A percentile compares a stretch with the other conserved stretches of the same genome.
phyloP scores from a whole-genome alignment of 169 alveolate species.

The Blepharisma undulans region DNA sequence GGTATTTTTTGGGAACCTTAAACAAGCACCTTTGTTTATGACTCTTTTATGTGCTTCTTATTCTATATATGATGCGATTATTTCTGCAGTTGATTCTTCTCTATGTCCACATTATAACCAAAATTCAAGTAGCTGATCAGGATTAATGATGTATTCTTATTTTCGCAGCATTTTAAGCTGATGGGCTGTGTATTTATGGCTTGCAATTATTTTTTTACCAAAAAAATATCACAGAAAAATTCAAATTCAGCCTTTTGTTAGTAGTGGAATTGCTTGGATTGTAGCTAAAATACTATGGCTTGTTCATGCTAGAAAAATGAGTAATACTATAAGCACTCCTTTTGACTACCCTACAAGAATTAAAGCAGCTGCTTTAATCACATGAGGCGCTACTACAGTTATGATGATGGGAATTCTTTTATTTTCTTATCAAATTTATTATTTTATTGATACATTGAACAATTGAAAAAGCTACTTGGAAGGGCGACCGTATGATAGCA shows the following conservation, averaged over 20 bases:
- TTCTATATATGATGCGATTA: neutral
- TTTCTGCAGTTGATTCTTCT: neutral
- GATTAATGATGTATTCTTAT: neutral
- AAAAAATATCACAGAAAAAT: neutral
- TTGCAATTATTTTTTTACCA: neutral
- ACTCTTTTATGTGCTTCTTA: neutral
- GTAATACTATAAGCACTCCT: neutral
- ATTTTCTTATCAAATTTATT: neutral
- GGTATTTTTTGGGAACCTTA: neutral
- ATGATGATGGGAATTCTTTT: neutral
- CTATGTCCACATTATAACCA: neutral
- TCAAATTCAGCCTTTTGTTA: neutral
- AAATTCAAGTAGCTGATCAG: neutral
- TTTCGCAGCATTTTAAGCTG: neutral
- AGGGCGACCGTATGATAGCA: neutral
- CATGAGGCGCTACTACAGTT: neutral
- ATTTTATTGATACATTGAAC: neutral
- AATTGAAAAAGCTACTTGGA: neutral
- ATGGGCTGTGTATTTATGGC: neutral
- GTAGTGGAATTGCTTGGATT: neutral
- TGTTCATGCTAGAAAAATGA: neutral
- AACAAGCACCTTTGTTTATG: neutral
- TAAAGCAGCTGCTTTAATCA: neutral
- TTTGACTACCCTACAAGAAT: slow-evolving; percentile 9
- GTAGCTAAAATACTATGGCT: neutral